phyloP scores from a whole-genome alignment of 2,329 filamentous ascomycete genomes.

The Paecilomyces sp. region DNA sequence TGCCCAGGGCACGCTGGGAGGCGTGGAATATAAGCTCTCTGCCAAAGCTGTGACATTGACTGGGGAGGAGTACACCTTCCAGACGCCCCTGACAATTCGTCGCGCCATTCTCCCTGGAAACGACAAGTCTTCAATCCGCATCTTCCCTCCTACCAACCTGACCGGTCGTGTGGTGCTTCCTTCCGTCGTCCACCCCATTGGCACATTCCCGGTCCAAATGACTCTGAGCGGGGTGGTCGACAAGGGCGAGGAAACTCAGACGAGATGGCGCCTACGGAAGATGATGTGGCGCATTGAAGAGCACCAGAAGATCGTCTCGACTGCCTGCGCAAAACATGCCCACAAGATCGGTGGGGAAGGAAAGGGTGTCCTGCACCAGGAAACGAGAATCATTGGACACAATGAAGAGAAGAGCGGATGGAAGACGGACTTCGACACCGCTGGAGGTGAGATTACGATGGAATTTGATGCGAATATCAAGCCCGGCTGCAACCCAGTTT shows the following conservation, averaged over 20 bases:
- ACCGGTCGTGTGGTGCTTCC: conserved; percentile 77
- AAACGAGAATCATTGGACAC: conserved; percentile 69
- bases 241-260: conserved; percentile 61
- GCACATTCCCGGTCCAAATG: conserved; percentile 71
- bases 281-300: conserved; percentile 92
- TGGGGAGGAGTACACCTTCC: conserved; percentile 57
- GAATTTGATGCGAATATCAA: conserved; percentile 64
- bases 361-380: conserved; percentile 67
- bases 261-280: conserved; percentile 84
- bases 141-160: conserved; percentile 94
- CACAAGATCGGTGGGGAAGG: conserved; percentile 56
- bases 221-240: conserved; percentile 80
- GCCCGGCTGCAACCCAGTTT: conserved; percentile 59
- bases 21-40: conserved; percentile 71
- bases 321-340: conserved; percentile 70
- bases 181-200: conserved; percentile 77
- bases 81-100: conserved; percentile 64
- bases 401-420: conserved; percentile 80
- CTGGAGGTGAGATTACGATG: conserved; percentile 69
- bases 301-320: conserved; percentile 68
- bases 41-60: conserved; percentile 56
- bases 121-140: conserved; percentile 82
- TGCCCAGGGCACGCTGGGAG: conserved; percentile 64
- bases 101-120: conserved; percentile 71
- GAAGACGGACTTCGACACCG: conserved; percentile 69